A percentile compares a stretch with the other conserved stretches of the same genome.
Conservation (phyloP, 768 basidiomycete species). For the Thelephora aurantiotincta region DNA sequence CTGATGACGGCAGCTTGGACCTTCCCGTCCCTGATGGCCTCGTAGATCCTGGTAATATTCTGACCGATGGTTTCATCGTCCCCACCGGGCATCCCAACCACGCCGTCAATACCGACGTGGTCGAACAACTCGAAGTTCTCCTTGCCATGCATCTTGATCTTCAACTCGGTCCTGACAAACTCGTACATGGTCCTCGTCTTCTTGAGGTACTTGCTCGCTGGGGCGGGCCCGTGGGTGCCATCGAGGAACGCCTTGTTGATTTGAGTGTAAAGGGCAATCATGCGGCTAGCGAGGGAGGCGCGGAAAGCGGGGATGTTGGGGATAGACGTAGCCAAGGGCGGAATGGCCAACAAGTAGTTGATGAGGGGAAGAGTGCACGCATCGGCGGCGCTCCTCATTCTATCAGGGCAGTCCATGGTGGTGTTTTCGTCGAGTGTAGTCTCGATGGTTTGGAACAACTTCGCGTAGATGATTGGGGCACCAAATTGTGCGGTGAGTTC, state of each 20-base stretch:
- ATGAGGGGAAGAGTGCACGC: constrained; percentile 48
- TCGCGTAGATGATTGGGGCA: constrained; percentile 19
- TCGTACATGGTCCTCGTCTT: constrained; percentile 64
- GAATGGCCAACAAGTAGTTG: constrained; percentile 21
- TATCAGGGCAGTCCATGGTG: constrained; percentile 52
- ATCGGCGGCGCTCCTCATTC: constrained; percentile 61
- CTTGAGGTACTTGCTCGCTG: constrained; percentile 53
- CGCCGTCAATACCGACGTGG: constrained; percentile 39
- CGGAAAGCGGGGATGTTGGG: constrained; percentile 38
- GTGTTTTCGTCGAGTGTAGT: constrained; percentile 50
- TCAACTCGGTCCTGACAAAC: constrained; percentile 56
- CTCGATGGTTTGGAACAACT: constrained; percentile 29
- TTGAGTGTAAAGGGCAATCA: constrained; percentile 28
- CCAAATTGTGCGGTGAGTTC: constrained; percentile 35
- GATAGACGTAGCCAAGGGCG: constrained; percentile 8
- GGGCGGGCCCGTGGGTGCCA: constrained; percentile 44
- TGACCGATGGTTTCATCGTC: constrained; percentile 60
- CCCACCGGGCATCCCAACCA: constrained; percentile 26
- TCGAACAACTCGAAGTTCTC: constrained; percentile 36
- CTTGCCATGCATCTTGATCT: constrained; percentile 69
- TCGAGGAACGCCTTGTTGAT: constrained; percentile 44
- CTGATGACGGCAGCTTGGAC: constrained; percentile 42
- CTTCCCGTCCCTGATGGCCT: constrained; percentile 64
- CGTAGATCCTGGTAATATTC: constrained; percentile 62
- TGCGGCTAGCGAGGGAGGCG: constrained; percentile 31